These are phyloP conservation scores for Theileria orientalis DNA, from an alignment of 169 alveolate genomes.

Conservation along the genomic window DNA sequence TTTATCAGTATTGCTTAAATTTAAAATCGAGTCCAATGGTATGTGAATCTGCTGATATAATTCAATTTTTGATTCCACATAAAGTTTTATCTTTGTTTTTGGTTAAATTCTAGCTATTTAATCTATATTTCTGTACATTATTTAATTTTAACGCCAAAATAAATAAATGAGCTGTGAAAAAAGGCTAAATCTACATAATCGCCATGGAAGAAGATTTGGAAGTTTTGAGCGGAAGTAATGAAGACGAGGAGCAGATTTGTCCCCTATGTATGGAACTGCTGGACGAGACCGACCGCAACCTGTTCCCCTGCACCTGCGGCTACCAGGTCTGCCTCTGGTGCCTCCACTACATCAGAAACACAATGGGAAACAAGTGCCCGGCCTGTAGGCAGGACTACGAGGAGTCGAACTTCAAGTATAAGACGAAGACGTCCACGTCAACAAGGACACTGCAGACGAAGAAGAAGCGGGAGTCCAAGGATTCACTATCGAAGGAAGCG, in stretches of 20 bases:
- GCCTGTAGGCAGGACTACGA: conserved; percentile 88
- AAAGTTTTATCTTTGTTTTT: no score
- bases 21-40: no score
- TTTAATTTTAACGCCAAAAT: no score
- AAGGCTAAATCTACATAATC: background rate
- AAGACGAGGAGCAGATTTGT: conserved; percentile 73
- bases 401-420: conserved; percentile 76
- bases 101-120: no score
- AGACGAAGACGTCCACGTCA: conserved; percentile 25
- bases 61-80: no score
- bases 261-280: conserved; percentile 88
- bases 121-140: no score
- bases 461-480: conserved; percentile 31
- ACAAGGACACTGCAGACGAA: conserved; percentile 12
- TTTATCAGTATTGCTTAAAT: no score
- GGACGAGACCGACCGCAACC: conserved; percentile 86
- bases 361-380: conserved; percentile 88
- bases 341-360: conserved; percentile 83
- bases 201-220: background rate
- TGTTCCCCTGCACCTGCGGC: conserved; percentile 89
- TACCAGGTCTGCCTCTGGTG: conserved; percentile 91
- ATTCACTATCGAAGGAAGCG: conserved; percentile 52
- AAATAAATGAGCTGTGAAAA: background rate
- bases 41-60: no score
- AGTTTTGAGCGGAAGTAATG: conserved; percentile 14